Evolutionary conservation across 2,329 filamentous ascomycete genomes (phyloP), one percentile per base, ranked within the genome.

Genomic region (Neonectria sp.): DNA sequence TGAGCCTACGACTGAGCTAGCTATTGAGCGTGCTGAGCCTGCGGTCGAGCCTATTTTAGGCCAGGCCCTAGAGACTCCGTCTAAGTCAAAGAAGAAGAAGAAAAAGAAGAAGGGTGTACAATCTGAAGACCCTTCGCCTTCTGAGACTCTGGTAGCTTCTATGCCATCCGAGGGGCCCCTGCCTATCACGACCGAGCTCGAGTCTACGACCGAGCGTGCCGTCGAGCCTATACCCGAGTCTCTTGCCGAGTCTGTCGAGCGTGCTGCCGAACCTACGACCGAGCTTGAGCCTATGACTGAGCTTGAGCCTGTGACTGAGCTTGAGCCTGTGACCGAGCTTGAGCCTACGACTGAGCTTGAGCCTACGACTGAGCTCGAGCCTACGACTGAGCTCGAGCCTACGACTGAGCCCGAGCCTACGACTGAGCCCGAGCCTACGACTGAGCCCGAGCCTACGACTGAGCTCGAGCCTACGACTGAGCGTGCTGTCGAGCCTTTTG

Each of bases 51-150:
- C 63, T 58, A 35, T 56, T 8, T 45, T 57, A n/a, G 66, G 65
- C 17, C 67, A 76, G 13, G 27, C 29, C 4, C 46, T 48, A 31
- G 46, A 59, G 17, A 24, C 33, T 40, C 11, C 65, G 7, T 57
- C 71, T 6, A 70, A 63, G 56, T 70, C 69, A 35, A 76, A 72
- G 57, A 71, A 77, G 55, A 77, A 77, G 37, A 68, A 71, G 55
- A 75, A 76, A 40, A 77, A 76, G 68, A 76, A 73, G 70, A 76
- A 77, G 63, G 63, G 63, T 24, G 33, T 33, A 13, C 75, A 67
- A 25, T 35, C 56, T 13, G 68, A 71, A 29, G 72, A 71, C 12
- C 35, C 66, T 25, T 25, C 43, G 25, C 48, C 55, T 45, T 51
- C 52, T 43, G 68, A 73, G 25, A 63, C 56, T n/a, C 67, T 55